Conservation (phyloP, 768 basidiomycete genomes). For the Pleurotus eryngii region DNA sequence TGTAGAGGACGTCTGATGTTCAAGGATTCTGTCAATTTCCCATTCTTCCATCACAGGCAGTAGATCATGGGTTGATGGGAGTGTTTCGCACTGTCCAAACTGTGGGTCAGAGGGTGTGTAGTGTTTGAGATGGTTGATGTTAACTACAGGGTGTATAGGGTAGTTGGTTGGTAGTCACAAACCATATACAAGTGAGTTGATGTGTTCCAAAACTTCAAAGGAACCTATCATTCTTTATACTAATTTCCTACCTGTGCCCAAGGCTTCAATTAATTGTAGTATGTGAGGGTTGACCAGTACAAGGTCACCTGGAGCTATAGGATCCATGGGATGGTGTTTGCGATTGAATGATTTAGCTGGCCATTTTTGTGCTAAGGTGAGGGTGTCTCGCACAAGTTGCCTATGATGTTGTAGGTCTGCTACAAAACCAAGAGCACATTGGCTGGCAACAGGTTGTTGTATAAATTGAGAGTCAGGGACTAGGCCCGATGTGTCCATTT, state of each 20-base stretch:
- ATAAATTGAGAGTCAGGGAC: neutral
- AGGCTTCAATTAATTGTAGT: constrained; percentile 15
- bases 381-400: constrained; percentile 10
- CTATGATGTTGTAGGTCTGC: constrained; percentile 6
- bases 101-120: constrained; percentile 13
- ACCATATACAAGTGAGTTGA: constrained; percentile 20
- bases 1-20: constrained; percentile 12
- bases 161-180: constrained; percentile 19
- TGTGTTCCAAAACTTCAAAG: constrained; percentile 20
- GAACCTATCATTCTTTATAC: constrained; percentile 19
- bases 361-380: constrained; percentile 16
- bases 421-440: constrained; percentile 9
- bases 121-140: constrained; percentile 18
- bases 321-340: constrained; percentile 4
- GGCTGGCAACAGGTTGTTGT: constrained; percentile 2
- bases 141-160: constrained; percentile 21
- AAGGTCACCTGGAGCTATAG: neutral
- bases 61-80: constrained; percentile 15
- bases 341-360: constrained; percentile 20
- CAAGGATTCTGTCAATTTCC: constrained; percentile 16
- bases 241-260: constrained; percentile 22
- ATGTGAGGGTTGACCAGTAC: constrained; percentile 25
- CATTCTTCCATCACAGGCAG: constrained; percentile 10
- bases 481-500: neutral
- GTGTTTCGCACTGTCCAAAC: constrained; percentile 10